phyloP scores from a whole-genome alignment of 2,329 filamentous ascomycete species.

The Delphinella strobiligena region DNA sequence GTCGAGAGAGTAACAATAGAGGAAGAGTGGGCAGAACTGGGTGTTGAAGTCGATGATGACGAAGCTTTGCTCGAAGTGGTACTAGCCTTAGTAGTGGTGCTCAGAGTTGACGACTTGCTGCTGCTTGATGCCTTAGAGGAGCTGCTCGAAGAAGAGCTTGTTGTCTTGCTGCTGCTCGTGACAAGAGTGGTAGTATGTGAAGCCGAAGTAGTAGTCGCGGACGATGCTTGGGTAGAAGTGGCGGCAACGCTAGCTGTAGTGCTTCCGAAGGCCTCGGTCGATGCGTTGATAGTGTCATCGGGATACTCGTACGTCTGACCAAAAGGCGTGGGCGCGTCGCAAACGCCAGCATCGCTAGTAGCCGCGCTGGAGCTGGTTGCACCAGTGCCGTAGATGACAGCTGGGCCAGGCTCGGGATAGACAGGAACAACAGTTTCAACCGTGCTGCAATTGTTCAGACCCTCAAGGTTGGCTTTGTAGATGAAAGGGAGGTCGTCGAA shows the following conservation, averaged over 20 bases:
- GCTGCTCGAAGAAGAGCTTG: not conserved
- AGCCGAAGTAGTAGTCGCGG: slow-evolving; percentile 3
- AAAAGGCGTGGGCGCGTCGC: slow-evolving; percentile 18
- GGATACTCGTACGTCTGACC: slow-evolving; percentile 16
- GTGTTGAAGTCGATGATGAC: not conserved
- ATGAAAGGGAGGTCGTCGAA: slow-evolving; percentile 25
- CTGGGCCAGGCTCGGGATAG: slow-evolving; percentile 29
- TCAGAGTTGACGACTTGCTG: not conserved
- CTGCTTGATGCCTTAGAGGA: not conserved
- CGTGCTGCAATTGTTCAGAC: slow-evolving; percentile 28
- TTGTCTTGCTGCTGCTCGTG: not conserved
- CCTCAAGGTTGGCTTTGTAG: slow-evolving; percentile 31
- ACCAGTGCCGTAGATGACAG: slow-evolving; percentile 27
- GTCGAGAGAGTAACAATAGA: slow-evolving; percentile 2
- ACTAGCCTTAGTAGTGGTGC: not conserved
- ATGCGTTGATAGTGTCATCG: not conserved
- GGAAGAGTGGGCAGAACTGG: slow-evolving; percentile 1
- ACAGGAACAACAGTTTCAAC: slow-evolving; percentile 25
- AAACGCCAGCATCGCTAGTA: slow-evolving; percentile 14
- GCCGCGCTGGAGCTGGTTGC: slow-evolving; percentile 17
- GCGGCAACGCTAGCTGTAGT: slow-evolving; percentile 4
- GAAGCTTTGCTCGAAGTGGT: not conserved
- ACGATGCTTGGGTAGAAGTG: slow-evolving; percentile 1
- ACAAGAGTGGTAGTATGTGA: slow-evolving; percentile 2
- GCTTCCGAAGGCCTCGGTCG: not conserved